Percentiles rank a stretch among this genome's conserved stretches.
Conservation (phyloP, 257 asterid species). For the Solanum corneliomulleri region DNA sequence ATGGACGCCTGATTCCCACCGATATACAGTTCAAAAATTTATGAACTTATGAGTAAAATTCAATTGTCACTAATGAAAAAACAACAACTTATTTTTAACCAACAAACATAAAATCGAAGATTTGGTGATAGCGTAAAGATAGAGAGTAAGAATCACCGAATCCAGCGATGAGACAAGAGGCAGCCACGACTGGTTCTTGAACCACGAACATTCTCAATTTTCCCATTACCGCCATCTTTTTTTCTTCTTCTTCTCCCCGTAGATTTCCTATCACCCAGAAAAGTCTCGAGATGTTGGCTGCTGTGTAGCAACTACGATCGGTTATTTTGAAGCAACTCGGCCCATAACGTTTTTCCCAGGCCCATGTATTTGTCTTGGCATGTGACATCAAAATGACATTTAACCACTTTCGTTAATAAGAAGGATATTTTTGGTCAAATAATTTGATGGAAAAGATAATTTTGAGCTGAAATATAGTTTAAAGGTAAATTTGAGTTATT, state of each 20-base stretch:
- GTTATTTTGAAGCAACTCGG: neutral
- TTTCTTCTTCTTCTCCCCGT: neutral
- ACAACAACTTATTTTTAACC: neutral
- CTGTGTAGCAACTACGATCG: neutral
- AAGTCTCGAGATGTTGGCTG: neutral
- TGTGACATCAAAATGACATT: too few relatives aligned
- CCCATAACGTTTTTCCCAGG: neutral
- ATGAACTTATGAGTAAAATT: neutral
- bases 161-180: slow-evolving; percentile 83
- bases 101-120: neutral
- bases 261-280: neutral
- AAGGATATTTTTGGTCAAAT: too few relatives aligned
- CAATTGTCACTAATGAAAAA: neutral
- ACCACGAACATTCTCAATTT: slow-evolving; percentile 64
- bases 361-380: neutral
- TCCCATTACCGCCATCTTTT: slow-evolving; percentile 65
- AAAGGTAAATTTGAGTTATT: too few relatives aligned
- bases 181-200: slow-evolving; percentile 82
- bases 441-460: too few relatives aligned
- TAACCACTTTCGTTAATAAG: accelerated
- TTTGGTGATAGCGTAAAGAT: neutral
- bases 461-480: too few relatives aligned
- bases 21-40: neutral
- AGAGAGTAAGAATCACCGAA: slow-evolving; percentile 35
- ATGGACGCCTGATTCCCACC: neutral